Evolutionary conservation across 805 yeast genomes (phyloP), one percentile per base, ranked within the genome.

Genomic region (Teunomyces cretensis): DNA sequence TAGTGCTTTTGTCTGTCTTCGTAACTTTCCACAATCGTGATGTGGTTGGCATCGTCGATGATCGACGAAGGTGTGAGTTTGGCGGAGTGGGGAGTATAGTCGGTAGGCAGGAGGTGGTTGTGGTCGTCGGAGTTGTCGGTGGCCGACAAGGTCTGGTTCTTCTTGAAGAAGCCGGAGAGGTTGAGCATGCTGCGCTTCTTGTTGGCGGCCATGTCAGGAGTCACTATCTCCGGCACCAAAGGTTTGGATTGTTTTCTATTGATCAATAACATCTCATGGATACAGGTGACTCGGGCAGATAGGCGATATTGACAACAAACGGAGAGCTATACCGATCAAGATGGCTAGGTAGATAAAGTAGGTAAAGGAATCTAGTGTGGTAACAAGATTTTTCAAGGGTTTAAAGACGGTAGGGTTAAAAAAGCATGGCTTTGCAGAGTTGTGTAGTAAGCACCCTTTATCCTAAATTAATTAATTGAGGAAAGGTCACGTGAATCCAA

Each of bases 111-210:
- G 11, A 9, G 22, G 8, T 22, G 33, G 17, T n/a, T 17, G 14
- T 11, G 6, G 13, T 33, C 33, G 9, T n/a, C 39, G 27, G 35
- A 37, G 19, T 32, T 27, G 22, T 38, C 39, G 15, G 46, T 39
- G 15, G 40, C 28, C 14, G 36, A 8, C 41, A 39, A 19, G 11
- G 26, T 41, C 27, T 30, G 39, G 32, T 22, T 33, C 39, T 43
- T 47, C 38, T 48, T 48, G 38, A 51, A 48, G 11, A 51, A 39
- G 17, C 49, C 50, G 22, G 44, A 15, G 30, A 51, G 27, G 33
- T 46, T 46, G 42, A 51, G 46, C 44, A 43, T 46, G 41, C 32
- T 33, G 19, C 42, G 39, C 33, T 45, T 39, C 35, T 44, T 45
- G 28, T 35, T 35, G 17, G 28, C 3, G 13, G 16, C 15, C 11